Percentiles rank a stretch among this genome's conserved stretches.
These are phyloP conservation scores for Globisporangium abappressorium DNA, from an alignment of 352 stramenopile species.

Conservation along the genomic window DNA sequence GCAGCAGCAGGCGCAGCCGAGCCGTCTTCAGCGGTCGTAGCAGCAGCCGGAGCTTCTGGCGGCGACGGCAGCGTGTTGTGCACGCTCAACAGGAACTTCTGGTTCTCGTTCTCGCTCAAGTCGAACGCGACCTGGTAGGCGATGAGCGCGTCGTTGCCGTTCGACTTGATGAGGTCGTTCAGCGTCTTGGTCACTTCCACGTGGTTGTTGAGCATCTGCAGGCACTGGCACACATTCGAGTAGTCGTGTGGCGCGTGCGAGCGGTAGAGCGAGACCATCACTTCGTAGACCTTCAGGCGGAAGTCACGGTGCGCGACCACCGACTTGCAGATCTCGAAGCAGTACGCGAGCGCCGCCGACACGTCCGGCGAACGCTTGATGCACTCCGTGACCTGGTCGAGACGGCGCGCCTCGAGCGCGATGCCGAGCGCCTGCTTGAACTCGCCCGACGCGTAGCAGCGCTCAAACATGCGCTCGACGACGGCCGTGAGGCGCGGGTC, in stretches of 20 bases:
- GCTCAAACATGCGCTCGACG: conserved; percentile 97
- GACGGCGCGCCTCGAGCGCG: conserved; percentile 92
- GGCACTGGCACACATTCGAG: conserved; percentile 77
- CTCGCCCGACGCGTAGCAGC: conserved; percentile 92
- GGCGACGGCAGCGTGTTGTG: conserved; percentile 80
- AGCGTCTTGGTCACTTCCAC: conserved; percentile 87
- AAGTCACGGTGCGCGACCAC: conserved; percentile 93
- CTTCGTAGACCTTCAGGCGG: conserved; percentile 91
- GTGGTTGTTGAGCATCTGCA: conserved; percentile 87
- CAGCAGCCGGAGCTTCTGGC: conserved; percentile 24
- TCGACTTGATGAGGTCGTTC: conserved; percentile 75
- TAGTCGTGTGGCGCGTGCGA: conserved; percentile 65
- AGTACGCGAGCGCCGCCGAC: conserved; percentile 85
- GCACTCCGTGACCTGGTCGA: conserved; percentile 92
- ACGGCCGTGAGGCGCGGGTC: conserved; percentile 93
- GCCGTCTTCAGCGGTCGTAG: conserved; percentile 28
- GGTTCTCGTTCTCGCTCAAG: conserved; percentile 96
- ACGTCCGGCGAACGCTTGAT: conserved; percentile 80
- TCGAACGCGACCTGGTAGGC: conserved; percentile 99
- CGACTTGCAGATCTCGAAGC: conserved; percentile 92
- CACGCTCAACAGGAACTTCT: conserved; percentile 95
- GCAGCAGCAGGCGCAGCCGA: conserved; percentile 10
- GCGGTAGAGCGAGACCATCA: conserved; percentile 89
- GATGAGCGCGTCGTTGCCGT: conserved; percentile 78
- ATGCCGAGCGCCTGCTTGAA: conserved; percentile 98